Evolutionary conservation across 345 rosid genomes (phyloP), one percentile per base, ranked within the genome.

Genomic region (Citrus mangshanensis): DNA sequence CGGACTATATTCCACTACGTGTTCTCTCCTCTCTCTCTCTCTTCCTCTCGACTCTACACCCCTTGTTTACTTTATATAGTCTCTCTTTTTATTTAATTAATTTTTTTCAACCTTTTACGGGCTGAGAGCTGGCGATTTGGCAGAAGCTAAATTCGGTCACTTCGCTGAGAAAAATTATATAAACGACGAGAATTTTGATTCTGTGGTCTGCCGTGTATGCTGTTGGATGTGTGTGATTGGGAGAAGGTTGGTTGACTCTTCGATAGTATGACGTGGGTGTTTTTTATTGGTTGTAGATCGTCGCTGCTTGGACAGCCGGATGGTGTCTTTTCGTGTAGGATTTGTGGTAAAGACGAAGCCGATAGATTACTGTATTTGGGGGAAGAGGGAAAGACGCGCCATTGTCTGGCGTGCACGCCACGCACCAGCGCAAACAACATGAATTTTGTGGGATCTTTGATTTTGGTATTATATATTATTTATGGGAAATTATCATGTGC

Each of bases 1-100:
- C 89, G 93, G 93, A 88, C 89, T 87, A 81, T 59, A 87, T 80
- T 81, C 74, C 84, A 74, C 87, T 87, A 83, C 89, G 87, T 85
- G 83, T 77, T 85, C 84, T 54, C 21, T 5, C 59, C 72, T 72
- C 73, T 42, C 6, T 64, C 72, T 72, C 73, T 42, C 3, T 68
- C 2, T 34, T 42, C 59, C 73, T 25, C 6, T 64, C 49, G 22
- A 51, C 73, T 64, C 35, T 14, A 19, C 69, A 34, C 38, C 63
- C 77, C 61, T 74, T 75, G 34, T 60, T 30, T 35, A 55, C 70
- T 75, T 68, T 46, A 61, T 27, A 67, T 7, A 68, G 10, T 3
- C 38, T 4, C 46, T 7, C 1, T 54, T 30, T 54, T 30, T 21
- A 4, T 5, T 55, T 8, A 5, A 30, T 72, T 55, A 5, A 10